Base-by-base conservation (phyloP, 2,329 filamentous ascomycete genomes). In the Zasmidium citrigriseum region DNA sequence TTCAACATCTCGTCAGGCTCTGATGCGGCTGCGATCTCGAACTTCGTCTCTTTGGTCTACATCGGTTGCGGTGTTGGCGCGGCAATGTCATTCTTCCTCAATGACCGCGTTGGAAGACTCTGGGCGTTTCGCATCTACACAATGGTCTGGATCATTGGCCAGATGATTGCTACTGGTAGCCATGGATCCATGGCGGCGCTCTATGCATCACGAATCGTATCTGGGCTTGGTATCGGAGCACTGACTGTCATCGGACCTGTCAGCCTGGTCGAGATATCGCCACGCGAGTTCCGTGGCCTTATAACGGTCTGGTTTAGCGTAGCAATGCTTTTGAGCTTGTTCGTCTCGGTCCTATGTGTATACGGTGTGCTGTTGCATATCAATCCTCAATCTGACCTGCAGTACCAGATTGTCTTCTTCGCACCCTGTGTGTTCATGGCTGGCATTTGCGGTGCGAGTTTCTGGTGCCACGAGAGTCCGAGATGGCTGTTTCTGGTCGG, bases 111-210 rank as follows among this genome's bases (percentile, higher is more conserved):
- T 21, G 76, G 77, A 1, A 72, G 76, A 1, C 64, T 74, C 21
- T 77, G 76, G 75, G 75, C 76, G 1, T 68, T 69, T 5, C 71
- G 76, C 0, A 61, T 78, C 1, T 79, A 79, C 63, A 69, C 68
- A 27, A 12, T 57, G 25, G 64, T 76, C 49, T 76, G 68, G 65
- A 69, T 73, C 52, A 60, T 72, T 45, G 73, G 74, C 20, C 70
- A 75, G 34, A 61, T 76, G 25, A 69, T 75, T 20, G 69, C 72
- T 2, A 72, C 67, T 7, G 57, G 22, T 20, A 68, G 70, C 46
- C 57, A 58, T 52, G 66, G 57, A 51, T 52, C 53, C 50, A 46
- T 70, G 46, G 63, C 65, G 9, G 71, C 64, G 5, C 63, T 78
- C 1, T 77, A 76, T 54, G 70, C 68, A 1, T 68, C 72, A 3